These are phyloP conservation scores for Hypoxylon trugodes DNA, from an alignment of 495 filamentous ascomycete genomes.

Conservation along the genomic window DNA sequence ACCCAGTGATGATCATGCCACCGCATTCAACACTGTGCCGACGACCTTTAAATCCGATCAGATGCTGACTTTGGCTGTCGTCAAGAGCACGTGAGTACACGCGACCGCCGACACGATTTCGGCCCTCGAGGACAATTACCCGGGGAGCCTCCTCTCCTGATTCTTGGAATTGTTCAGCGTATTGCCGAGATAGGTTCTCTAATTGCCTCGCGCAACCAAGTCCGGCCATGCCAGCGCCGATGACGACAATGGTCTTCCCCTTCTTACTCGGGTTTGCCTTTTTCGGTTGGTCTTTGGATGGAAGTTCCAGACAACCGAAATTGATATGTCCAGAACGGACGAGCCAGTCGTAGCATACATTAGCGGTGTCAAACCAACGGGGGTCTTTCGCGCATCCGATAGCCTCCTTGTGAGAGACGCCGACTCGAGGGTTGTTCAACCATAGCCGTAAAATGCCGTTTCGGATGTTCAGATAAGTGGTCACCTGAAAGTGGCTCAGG, in stretches of 20 bases:
- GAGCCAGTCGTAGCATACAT: slow-evolving; percentile 91
- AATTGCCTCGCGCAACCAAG: slow-evolving; percentile 92
- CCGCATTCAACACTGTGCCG: slow-evolving; percentile 93
- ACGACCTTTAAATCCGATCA: slow-evolving; percentile 58
- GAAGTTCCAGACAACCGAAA: slow-evolving; percentile 82
- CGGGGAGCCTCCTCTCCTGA: slow-evolving; percentile 70
- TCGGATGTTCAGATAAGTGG: slow-evolving; percentile 94
- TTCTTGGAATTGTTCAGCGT: slow-evolving; percentile 68
- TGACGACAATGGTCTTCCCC: slow-evolving; percentile 77
- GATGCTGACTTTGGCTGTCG: slow-evolving; percentile 39
- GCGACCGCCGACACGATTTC: slow-evolving; percentile 87
- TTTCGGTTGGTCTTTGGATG: slow-evolving; percentile 52
- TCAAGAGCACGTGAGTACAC: slow-evolving; percentile 89
- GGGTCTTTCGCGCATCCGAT: slow-evolving; percentile 89
- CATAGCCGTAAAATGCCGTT: slow-evolving; percentile 94
- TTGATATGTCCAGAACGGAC: slow-evolving; percentile 94
- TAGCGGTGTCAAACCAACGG: slow-evolving; percentile 90
- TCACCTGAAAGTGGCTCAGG: slow-evolving; percentile 88
- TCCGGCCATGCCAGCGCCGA: slow-evolving; percentile 95
- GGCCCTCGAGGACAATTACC: slow-evolving; percentile 86
- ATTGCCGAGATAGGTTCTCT: slow-evolving; percentile 81
- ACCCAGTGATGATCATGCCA: slow-evolving; percentile 96
- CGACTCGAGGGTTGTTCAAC: slow-evolving; percentile 87
- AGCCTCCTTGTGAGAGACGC: slow-evolving; percentile 87
- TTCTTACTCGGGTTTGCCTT: slow-evolving; percentile 53